Evolutionary conservation across 441 rosid genomes (phyloP).

Genomic region (Erysimum cheiri): DNA sequence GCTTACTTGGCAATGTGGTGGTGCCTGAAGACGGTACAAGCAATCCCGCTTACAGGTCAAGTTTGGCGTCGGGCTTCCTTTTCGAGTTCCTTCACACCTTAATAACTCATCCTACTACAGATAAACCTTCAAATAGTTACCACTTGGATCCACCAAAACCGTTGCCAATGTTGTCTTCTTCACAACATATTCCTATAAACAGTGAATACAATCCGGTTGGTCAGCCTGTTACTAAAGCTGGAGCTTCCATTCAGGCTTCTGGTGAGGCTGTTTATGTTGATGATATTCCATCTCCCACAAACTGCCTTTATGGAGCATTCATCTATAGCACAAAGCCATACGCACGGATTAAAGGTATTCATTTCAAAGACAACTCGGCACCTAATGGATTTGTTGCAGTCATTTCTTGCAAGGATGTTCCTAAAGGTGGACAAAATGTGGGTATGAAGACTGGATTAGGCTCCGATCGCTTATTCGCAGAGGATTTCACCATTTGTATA

Average conservation of each 20-base stretch:
- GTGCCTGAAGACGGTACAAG: slow-evolving; percentile 60
- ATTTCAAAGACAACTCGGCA: slow-evolving; percentile 47
- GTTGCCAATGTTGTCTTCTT: slow-evolving; percentile 53
- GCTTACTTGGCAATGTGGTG: slow-evolving; percentile 52
- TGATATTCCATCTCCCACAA: slow-evolving; percentile 86
- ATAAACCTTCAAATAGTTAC: slow-evolving; percentile 38
- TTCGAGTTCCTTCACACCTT: slow-evolving; percentile 65
- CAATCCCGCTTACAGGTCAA: slow-evolving; percentile 64
- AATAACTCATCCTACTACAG: slow-evolving; percentile 38
- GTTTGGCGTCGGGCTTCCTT: slow-evolving; percentile 76
- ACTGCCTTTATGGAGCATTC: slow-evolving; percentile 88
- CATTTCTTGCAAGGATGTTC: slow-evolving; percentile 73
- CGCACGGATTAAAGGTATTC: slow-evolving; percentile 63
- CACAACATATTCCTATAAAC: slow-evolving; percentile 58
- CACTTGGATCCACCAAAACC: slow-evolving; percentile 29
- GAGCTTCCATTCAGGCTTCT: slow-evolving; percentile 86
- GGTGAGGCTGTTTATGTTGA: slow-evolving; percentile 93
- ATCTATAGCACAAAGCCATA: slow-evolving; percentile 77
- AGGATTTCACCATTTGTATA: slow-evolving; percentile 60
- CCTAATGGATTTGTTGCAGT: slow-evolving; percentile 54
- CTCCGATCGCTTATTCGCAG: slow-evolving; percentile 67
- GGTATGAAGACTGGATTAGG: slow-evolving; percentile 56
- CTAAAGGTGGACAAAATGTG: slow-evolving; percentile 65
- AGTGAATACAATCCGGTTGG: slow-evolving; percentile 72
- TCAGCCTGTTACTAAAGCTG: slow-evolving; percentile 59